Conservation (phyloP, 2,329 filamentous ascomycete species). For the Fusarium xyrophilum region DNA sequence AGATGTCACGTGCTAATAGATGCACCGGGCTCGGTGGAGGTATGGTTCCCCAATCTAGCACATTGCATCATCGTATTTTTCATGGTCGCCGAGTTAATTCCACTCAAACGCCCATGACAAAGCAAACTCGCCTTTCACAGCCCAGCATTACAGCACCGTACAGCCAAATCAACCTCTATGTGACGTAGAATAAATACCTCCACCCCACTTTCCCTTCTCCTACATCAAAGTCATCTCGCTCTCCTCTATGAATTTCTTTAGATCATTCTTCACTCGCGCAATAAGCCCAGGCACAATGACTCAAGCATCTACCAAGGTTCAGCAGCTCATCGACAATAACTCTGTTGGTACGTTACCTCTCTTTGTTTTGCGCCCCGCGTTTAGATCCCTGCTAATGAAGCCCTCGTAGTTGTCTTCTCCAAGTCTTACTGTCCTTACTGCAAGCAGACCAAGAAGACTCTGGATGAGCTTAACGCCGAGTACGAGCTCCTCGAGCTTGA, state of each 20-base stretch:
- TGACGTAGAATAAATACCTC: conserved; percentile 32
- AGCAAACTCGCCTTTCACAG: conserved; percentile 20
- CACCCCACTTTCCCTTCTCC: conserved; percentile 1
- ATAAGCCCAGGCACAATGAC: conserved; percentile 75
- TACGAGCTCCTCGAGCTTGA: conserved; percentile 84
- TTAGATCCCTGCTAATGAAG: not conserved
- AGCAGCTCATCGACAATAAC: conserved; percentile 88
- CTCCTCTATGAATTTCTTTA: conserved; percentile 68
- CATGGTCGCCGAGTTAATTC: conserved; percentile 9
- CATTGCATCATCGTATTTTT: conserved; percentile 40
- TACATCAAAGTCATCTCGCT: conserved; percentile 5
- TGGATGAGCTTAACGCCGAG: conserved; percentile 74
- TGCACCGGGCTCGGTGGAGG: too few species aligned
- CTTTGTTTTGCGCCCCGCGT: not conserved
- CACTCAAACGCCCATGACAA: conserved; percentile 29
- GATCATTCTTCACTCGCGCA: conserved; percentile 71
- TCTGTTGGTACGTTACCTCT: conserved; percentile 69
- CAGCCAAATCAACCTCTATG: conserved; percentile 4
- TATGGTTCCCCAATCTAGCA: too few species aligned
- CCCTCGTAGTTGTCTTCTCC: conserved; percentile 80
- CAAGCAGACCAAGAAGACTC: conserved; percentile 75
- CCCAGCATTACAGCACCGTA: not conserved
- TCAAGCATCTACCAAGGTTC: conserved; percentile 81
- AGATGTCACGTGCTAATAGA: too few species aligned
- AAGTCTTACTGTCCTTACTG: conserved; percentile 98